A percentile compares a stretch with the other conserved stretches of the same genome.
These are phyloP conservation scores for Cystobasidium slooffiae DNA, from an alignment of 1,284 basidiomycete species.

Conservation along the genomic window DNA sequence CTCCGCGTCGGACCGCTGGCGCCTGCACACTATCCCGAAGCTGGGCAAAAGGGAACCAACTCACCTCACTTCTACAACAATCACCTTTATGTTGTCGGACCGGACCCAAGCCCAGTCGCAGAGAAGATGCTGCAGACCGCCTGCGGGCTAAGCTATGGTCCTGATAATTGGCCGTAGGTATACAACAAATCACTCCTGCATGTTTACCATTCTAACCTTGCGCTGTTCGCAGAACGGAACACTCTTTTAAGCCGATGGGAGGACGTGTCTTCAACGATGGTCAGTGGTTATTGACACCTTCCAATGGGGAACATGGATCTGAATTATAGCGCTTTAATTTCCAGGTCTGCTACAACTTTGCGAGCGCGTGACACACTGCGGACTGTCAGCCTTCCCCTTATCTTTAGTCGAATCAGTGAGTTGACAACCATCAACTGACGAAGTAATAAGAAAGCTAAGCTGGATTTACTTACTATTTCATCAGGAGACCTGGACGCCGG, in stretches of 20 bases:
- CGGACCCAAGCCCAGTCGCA: background rate
- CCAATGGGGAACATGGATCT: no score
- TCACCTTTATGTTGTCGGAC: background rate
- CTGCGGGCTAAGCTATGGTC: conserved; percentile 4
- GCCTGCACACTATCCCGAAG: background rate
- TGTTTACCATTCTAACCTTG: background rate
- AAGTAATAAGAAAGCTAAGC: no score
- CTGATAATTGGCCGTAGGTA: conserved; percentile 3
- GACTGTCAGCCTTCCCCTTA: conserved; percentile 9
- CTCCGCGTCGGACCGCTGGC: conserved; percentile 20
- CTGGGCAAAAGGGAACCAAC: background rate
- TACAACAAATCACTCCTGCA: background rate
- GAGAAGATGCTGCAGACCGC: conserved; percentile 11
- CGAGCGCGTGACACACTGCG: conserved; percentile 21
- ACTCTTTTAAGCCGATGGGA: background rate
- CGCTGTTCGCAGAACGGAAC: background rate
- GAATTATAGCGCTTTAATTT: background rate
- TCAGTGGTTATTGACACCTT: background rate
- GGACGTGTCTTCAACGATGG: conserved; percentile 18
- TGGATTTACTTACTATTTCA: background rate
- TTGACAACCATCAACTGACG: background rate
- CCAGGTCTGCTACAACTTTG: conserved; percentile 13
- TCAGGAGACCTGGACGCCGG: conserved; percentile 22
- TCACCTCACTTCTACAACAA: conserved; percentile 5
- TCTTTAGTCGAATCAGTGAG: conserved; percentile 14